Base-by-base conservation (phyloP, 805 yeast species). In the Candida boidinii region DNA sequence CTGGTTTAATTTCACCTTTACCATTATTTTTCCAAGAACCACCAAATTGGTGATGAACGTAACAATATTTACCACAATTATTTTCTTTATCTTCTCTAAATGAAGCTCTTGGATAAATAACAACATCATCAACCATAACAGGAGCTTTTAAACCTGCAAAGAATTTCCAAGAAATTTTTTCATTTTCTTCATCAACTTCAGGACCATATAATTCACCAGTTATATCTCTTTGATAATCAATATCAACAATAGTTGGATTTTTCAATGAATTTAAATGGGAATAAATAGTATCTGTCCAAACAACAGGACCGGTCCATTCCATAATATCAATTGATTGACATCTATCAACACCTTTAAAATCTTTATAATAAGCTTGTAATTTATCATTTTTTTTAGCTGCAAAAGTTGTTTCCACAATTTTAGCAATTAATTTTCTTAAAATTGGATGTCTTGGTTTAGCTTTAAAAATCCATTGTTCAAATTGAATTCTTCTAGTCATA, bases 281-380 rank as follows among this genome's bases (percentile, higher is more conserved):
- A 53, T 80, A 68, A 10, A 80, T 68, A 9, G 76, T 74, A 50
- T 81, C 90, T 1, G 94, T 77, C 78, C 86, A 82, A 17, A 76
- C 59, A 26, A 85, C 92, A 29, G 82, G 74, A 9, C 94, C 94
- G 0, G 92, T 79, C 86, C 86, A 79, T 45, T 66, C 70, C 63
- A 76, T 73, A 34, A 79, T 73, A 42, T 72, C 79, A 37, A 61
- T 49, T 2, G 59, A 51, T 14, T 51, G 45, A 37, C 62, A 56
- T 39, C 52, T 49, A 39, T 57, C 62, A 25, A 57, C 60, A 26
- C 54, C 59, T 33, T 53, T 54, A 36, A 56, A 56, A 43, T 56
- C 61, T 37, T 54, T 53, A 34, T 55, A 55, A 29, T 55, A 55
- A 17, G 60, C 60, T 33, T 47, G 53, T 38, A 57, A 42, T 35